Conservation (phyloP, 441 rosid species). For the Jatropha podagrica region DNA sequence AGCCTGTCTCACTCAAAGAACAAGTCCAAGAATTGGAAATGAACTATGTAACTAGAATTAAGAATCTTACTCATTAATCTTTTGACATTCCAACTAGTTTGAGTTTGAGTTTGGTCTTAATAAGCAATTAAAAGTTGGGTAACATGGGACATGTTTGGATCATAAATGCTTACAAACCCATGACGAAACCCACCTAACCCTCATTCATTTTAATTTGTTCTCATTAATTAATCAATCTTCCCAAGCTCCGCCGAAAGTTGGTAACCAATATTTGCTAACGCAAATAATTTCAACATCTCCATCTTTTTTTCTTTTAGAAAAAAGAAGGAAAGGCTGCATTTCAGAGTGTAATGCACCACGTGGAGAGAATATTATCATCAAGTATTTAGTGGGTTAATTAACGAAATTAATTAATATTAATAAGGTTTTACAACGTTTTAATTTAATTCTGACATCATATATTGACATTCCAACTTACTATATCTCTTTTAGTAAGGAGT, state of each 20-base stretch:
- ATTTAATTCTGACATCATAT: background rate
- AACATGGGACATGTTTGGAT: conserved; percentile 10
- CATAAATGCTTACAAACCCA: conserved; percentile 2
- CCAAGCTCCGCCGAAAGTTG: conserved; percentile 40
- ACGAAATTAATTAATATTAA: background rate
- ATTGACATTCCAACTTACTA: background rate
- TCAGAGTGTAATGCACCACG: conserved; percentile 22
- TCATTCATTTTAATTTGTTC: conserved; percentile 5
- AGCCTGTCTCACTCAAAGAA: no score
- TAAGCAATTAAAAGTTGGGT: no score
- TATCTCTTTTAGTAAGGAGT: background rate
- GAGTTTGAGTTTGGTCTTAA: no score
- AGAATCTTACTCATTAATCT: no score
- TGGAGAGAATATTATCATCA: conserved; percentile 15
- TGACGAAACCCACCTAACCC: conserved; percentile 21
- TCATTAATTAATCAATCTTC: background rate
- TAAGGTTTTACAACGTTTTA: background rate
- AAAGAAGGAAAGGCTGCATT: background rate
- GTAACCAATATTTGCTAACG: conserved; percentile 1
- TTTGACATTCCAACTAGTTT: no score
- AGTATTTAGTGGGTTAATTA: background rate
- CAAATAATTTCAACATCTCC: conserved; percentile 19
- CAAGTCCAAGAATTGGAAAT: no score
- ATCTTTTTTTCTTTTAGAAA: background rate
- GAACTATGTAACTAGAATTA: no score